Percentiles rank a stretch among this genome's conserved stretches.
phyloP scores from a whole-genome alignment of 371 early-diverging fungal species.

The Actinomucor elegans region DNA sequence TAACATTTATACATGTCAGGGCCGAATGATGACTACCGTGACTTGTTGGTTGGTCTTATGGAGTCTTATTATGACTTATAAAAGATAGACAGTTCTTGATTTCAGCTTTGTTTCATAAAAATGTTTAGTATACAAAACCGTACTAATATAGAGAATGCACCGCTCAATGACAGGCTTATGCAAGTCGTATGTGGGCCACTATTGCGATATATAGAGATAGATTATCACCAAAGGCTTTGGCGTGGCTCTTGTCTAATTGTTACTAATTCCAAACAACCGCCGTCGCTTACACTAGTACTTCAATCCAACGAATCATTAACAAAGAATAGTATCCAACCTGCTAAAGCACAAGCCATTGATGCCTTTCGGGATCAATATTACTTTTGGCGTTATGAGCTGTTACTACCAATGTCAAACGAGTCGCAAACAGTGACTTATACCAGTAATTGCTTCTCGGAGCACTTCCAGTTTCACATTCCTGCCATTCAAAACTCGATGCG shows the following conservation, averaged over 20 bases:
- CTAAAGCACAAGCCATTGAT: constrained; percentile 24
- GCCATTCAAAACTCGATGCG: constrained; percentile 48
- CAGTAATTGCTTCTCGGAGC: constrained; percentile 1
- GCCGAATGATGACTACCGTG: too few relatives aligned
- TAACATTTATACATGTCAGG: too few relatives aligned
- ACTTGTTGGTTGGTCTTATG: too few relatives aligned
- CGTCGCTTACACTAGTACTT: constrained; percentile 11
- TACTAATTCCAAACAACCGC: constrained; percentile 21
- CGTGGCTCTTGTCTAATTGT: constrained; percentile 39
- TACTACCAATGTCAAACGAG: constrained; percentile 24
- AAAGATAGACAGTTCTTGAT: too few relatives aligned
- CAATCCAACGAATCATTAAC: not conserved
- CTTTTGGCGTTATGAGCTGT: constrained; percentile 39
- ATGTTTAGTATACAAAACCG: too few relatives aligned
- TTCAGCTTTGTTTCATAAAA: too few relatives aligned
- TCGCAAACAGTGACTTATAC: constrained; percentile 29
- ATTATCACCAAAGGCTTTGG: constrained; percentile 24
- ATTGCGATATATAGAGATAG: constrained; percentile 32
- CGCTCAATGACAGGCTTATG: constrained; percentile 1
- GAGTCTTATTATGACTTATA: too few relatives aligned
- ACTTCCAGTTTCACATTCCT: constrained; percentile 36
- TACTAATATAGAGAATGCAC: not conserved
- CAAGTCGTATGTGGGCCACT: constrained; percentile 36
- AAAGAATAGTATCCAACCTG: not conserved
- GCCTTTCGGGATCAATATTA: constrained; percentile 27